These are phyloP conservation scores for Phytophthora fragariaefolia DNA, from an alignment of 352 stramenopile species.

Conservation along the genomic window DNA sequence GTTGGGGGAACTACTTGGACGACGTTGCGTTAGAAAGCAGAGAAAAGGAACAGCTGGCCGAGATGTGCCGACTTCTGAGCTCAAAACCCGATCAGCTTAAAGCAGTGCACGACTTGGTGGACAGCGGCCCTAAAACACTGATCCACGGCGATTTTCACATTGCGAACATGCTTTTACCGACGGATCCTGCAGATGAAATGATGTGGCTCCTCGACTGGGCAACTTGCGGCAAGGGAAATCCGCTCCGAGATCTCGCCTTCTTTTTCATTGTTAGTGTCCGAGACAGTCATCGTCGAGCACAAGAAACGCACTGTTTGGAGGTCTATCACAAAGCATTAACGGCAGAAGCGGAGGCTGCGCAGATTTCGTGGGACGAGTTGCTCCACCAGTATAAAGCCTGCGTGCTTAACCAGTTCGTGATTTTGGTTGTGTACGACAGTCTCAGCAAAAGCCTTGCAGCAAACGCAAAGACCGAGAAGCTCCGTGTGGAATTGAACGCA, in stretches of 20 bases:
- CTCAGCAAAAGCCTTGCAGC: conserved; percentile 81
- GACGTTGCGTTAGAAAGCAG: conserved; percentile 44
- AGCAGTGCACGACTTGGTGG: conserved; percentile 59
- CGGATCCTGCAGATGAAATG: conserved; percentile 23
- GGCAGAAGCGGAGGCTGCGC: conserved; percentile 22
- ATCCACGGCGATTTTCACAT: conserved; percentile 89
- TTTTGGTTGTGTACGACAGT: conserved; percentile 81
- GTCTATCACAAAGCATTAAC: conserved; percentile 50
- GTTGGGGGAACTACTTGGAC: conserved; percentile 61
- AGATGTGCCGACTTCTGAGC: conserved; percentile 60
- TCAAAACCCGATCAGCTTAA: conserved; percentile 44
- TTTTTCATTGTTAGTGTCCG: conserved; percentile 86
- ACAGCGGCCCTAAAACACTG: conserved; percentile 56
- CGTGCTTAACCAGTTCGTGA: conserved; percentile 84
- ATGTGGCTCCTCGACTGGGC: conserved; percentile 86
- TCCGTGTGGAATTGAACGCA: conserved; percentile 60
- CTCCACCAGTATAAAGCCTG: conserved; percentile 63
- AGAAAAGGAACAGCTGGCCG: conserved; percentile 40
- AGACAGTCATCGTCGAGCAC: conserved; percentile 43
- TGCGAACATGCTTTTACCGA: conserved; percentile 73
- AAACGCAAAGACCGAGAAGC: conserved; percentile 72
- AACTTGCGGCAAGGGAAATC: conserved; percentile 76
- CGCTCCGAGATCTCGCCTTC: conserved; percentile 81
- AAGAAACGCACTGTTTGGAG: conserved; percentile 49
- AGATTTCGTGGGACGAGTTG: conserved; percentile 50